Conservation (phyloP, 2,329 filamentous ascomycete species). For the Fusarium marasasianum region DNA sequence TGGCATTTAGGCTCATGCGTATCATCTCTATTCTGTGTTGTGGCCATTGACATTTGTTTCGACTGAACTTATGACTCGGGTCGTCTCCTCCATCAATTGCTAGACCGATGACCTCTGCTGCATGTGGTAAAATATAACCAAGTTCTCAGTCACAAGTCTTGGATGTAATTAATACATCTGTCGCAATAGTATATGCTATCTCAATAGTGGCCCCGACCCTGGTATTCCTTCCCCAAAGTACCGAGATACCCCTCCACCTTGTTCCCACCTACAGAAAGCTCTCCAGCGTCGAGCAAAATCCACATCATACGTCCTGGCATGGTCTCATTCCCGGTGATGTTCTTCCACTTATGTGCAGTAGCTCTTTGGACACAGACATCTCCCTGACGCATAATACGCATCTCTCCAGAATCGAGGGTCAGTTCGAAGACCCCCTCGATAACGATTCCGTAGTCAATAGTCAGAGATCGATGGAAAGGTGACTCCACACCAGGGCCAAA, state of each 20-base stretch:
- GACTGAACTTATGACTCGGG: neutral
- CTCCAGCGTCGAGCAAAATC: neutral
- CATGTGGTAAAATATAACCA: neutral
- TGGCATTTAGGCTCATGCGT: fast-evolving
- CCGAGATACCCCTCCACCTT: neutral
- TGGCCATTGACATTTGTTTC: neutral
- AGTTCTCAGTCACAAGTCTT: neutral
- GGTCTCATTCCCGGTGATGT: neutral
- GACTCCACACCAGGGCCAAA: neutral
- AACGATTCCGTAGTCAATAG: neutral
- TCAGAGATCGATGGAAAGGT: neutral
- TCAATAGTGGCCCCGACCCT: neutral
- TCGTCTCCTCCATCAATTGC: neutral
- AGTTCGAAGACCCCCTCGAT: neutral
- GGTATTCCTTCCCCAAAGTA: neutral
- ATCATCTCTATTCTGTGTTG: fast-evolving
- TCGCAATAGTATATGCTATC: neutral
- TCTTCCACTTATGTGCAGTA: neutral
- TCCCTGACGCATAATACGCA: neutral
- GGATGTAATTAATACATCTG: fast-evolving
- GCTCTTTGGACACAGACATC: neutral
- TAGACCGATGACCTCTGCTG: neutral
- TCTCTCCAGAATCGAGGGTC: neutral
- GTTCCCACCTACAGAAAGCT: neutral
- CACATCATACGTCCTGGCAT: neutral